phyloP scores from a whole-genome alignment of 371 early-diverging fungal species.

The Apophysomyces ossiformis region DNA sequence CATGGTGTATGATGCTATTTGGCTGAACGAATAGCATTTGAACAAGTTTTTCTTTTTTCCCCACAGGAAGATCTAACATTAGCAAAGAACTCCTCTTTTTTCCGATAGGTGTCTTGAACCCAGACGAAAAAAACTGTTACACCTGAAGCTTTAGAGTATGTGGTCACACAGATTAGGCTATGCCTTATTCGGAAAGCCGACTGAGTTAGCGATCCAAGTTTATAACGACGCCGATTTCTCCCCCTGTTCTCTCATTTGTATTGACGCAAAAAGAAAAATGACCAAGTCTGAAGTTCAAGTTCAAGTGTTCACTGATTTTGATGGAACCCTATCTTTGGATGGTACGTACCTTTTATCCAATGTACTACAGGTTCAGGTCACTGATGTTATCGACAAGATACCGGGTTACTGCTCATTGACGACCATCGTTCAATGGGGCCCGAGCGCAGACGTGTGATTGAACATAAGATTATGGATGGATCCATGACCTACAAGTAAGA shows the following conservation, averaged over 20 bases:
- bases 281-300: conserved; percentile 29
- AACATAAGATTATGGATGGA: conserved; percentile 44
- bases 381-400: conserved; percentile 28
- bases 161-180: conserved; percentile 6
- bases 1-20: not conserved
- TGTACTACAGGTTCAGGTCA: not conserved
- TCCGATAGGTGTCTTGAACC: not conserved
- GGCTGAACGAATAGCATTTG: not conserved
- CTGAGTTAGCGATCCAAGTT: not conserved
- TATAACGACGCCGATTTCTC: conserved; percentile 7
- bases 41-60: not conserved
- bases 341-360: conserved; percentile 24
- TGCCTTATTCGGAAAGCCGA: conserved; percentile 1
- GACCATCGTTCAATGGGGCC: conserved; percentile 49
- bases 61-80: not conserved
- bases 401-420: conserved; percentile 50
- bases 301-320: conserved; percentile 55
- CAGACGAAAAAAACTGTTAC: not conserved
- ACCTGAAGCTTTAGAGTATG: not conserved
- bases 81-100: not conserved
- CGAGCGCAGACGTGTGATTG: conserved; percentile 44
- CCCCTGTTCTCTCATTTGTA: conserved; percentile 13
- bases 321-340: conserved; percentile 53
- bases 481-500: conserved; percentile 46
- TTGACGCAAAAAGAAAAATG: not conserved